Evolutionary conservation across 495 filamentous ascomycete genomes (phyloP).

Genomic region (Tuber microsphaerosporum): DNA sequence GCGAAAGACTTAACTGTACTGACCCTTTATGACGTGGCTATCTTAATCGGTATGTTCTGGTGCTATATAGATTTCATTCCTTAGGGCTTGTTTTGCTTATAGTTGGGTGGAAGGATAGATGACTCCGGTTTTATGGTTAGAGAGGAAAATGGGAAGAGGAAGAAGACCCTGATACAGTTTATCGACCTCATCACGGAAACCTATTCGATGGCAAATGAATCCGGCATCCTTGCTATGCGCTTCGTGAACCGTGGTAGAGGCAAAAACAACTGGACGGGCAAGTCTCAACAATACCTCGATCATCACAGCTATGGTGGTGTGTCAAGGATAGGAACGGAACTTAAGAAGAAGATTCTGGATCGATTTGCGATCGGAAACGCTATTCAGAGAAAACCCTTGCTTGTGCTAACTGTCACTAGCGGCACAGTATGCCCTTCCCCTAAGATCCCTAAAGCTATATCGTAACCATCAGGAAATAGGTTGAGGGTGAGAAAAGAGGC

Average conservation of each 20-base stretch:
- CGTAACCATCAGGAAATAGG: conserved; percentile 42
- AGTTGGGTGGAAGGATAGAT: conserved; percentile 41
- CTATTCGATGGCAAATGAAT: too few relatives aligned
- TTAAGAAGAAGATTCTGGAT: too few relatives aligned
- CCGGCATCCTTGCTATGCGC: not conserved
- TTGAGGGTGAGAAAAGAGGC: conserved; percentile 44
- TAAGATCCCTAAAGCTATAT: not conserved
- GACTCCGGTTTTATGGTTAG: conserved; percentile 63
- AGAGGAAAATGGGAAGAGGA: conserved; percentile 52
- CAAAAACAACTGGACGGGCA: too few relatives aligned
- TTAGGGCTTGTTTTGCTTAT: too few relatives aligned
- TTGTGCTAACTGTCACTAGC: conserved; percentile 17
- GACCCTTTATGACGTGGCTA: conserved; percentile 22
- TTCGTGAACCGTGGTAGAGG: too few relatives aligned
- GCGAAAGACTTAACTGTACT: conserved; percentile 13
- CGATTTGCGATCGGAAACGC: too few relatives aligned
- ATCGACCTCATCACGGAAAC: conserved; percentile 33
- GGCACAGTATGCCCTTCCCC: not conserved
- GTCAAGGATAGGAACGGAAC: too few relatives aligned
- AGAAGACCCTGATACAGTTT: conserved; percentile 54
- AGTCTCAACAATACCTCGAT: too few relatives aligned
- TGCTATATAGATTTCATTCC: not conserved
- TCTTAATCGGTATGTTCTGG: conserved; percentile 2
- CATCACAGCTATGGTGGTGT: too few relatives aligned
- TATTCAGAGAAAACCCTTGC: conserved; percentile 6